Evolutionary conservation across 2,329 filamentous ascomycete genomes (phyloP).

Genomic region (Microsporum ferrugineum): DNA sequence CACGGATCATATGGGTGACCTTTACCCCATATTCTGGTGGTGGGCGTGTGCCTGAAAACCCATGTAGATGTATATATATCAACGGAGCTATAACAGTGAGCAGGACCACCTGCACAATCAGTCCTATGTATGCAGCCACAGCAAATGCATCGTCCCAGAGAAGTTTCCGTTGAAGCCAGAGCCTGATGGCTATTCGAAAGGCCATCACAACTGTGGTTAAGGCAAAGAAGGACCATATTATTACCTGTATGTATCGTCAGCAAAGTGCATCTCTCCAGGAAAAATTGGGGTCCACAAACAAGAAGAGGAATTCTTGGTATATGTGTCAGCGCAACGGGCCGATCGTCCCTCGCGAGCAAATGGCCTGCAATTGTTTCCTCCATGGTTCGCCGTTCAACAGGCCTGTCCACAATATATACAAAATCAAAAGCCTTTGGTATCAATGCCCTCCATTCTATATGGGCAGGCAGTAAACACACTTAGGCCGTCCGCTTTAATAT

Average conservation of each 20-base stretch:
- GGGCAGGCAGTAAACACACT: not conserved
- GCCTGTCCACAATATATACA: not conserved
- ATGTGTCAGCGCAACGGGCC: not conserved
- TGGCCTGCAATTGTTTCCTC: not conserved
- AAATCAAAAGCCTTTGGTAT: not conserved
- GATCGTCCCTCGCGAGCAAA: not conserved
- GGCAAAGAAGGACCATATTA: constrained; percentile 10
- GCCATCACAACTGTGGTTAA: constrained; percentile 8
- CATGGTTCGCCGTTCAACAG: not conserved
- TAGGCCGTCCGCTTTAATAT: not conserved
- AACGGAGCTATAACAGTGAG: constrained; percentile 7
- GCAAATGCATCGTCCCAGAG: constrained; percentile 12
- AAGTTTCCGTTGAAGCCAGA: constrained; percentile 10
- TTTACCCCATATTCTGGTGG: constrained; percentile 7
- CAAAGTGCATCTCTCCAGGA: not conserved
- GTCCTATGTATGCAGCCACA: constrained; percentile 2
- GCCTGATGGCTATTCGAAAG: constrained; percentile 7
- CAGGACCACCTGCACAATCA: constrained; percentile 6
- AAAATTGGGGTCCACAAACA: not conserved
- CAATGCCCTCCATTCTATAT: not conserved
- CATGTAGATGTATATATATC: constrained; percentile 9
- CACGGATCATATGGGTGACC: constrained; percentile 6
- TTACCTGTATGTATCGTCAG: constrained; percentile 4
- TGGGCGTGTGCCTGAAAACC: not conserved
- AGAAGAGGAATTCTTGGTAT: not conserved